Conservation (phyloP, 352 stramenopile species). For the Pythium folliculosum region DNA sequence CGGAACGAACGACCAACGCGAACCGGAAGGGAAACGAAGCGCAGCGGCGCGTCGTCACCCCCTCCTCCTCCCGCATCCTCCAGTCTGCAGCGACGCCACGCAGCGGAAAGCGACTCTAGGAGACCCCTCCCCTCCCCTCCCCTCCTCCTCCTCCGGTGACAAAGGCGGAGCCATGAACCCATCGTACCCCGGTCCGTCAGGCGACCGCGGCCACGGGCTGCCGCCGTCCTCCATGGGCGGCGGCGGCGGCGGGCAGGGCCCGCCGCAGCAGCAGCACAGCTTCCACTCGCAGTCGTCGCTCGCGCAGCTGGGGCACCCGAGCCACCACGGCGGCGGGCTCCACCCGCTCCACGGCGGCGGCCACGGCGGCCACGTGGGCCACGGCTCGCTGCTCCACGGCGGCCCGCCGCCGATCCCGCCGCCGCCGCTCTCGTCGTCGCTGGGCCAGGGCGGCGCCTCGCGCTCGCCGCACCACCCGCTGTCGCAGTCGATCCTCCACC, state of each 20-base stretch:
- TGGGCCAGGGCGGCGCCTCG: constrained; percentile 45
- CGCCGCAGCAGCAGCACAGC: constrained; percentile 38
- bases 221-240: constrained; percentile 37
- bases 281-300: constrained; percentile 74
- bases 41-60: not conserved
- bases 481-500: constrained; percentile 68
- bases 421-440: constrained; percentile 55
- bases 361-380: constrained; percentile 27
- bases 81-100: not conserved
- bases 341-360: constrained; percentile 72
- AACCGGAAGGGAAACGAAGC: constrained; percentile 9
- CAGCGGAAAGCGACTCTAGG: not conserved
- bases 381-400: constrained; percentile 55
- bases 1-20: constrained; percentile 1
- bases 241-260: constrained; percentile 22
- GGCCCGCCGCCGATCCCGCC: constrained; percentile 61
- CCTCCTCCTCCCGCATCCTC: not conserved
- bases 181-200: constrained; percentile 71
- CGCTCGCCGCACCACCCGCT: constrained; percentile 72
- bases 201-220: constrained; percentile 57
- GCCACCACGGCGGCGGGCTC: constrained; percentile 43
- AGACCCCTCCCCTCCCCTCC: not conserved
- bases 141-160: not conserved
- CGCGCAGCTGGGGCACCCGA: constrained; percentile 54
- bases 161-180: constrained; percentile 55